Conservation (phyloP, 1,284 basidiomycete genomes). For the Heterobasidion irregulare region DNA sequence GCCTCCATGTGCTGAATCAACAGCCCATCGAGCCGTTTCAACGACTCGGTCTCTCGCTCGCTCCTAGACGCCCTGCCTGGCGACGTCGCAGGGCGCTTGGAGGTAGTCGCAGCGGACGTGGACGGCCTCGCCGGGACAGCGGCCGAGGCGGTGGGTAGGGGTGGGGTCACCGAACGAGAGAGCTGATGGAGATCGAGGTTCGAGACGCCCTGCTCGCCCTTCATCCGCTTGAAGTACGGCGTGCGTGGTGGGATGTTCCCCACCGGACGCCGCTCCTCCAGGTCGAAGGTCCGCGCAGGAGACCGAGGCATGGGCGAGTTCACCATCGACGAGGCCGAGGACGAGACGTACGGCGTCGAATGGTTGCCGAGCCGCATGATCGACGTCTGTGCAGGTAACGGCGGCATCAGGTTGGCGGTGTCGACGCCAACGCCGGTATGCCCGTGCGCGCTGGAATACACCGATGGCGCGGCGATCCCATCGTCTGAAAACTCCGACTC, state of each 20-base stretch:
- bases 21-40: constrained; percentile 63
- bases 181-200: constrained; percentile 9
- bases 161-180: constrained; percentile 2
- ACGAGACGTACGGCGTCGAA: constrained; percentile 23
- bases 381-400: constrained; percentile 19
- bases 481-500: constrained; percentile 26
- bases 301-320: constrained; percentile 13
- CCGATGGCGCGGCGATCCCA: constrained; percentile 7
- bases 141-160: constrained; percentile 15
- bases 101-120: background rate
- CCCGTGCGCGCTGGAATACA: constrained; percentile 4
- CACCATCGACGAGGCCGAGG: constrained; percentile 16
- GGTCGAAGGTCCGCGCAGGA: background rate
- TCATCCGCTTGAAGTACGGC: constrained; percentile 11
- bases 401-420: background rate
- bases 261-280: constrained; percentile 21
- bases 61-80: constrained; percentile 8
- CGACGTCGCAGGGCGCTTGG: constrained; percentile 14
- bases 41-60: constrained; percentile 33
- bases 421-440: background rate
- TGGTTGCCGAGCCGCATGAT: constrained; percentile 33
- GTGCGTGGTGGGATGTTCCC: constrained; percentile 12
- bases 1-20: constrained; percentile 67
- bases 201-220: constrained; percentile 8
- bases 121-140: background rate